These are phyloP conservation scores for Psilocybe subaeruginosa DNA, from an alignment of 768 basidiomycete species.

Conservation along the genomic window DNA sequence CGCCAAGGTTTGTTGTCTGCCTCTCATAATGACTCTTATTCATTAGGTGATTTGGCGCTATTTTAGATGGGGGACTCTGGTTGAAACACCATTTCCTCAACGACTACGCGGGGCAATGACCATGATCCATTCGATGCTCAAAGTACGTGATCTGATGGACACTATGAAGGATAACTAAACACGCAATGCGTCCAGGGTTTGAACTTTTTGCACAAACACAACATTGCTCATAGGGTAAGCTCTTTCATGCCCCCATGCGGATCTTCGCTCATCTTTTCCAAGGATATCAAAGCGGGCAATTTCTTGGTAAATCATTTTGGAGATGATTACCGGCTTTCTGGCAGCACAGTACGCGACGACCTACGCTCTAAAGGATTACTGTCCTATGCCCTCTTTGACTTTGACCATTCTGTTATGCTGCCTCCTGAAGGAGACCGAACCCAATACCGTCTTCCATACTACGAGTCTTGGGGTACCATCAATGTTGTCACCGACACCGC, in stretches of 20 bases:
- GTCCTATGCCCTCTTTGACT: conserved; percentile 24
- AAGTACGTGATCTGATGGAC: conserved; percentile 1
- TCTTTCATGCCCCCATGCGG: background rate
- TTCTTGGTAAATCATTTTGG: conserved; percentile 21
- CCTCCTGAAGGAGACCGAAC: conserved; percentile 7
- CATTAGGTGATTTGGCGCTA: background rate
- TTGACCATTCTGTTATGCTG: conserved; percentile 21
- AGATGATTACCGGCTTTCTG: background rate
- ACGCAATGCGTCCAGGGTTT: conserved; percentile 11
- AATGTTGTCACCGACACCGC: conserved; percentile 6
- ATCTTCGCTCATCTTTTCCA: background rate
- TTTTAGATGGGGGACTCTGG: conserved; percentile 16
- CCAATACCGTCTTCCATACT: conserved; percentile 15
- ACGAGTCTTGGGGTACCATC: conserved; percentile 1
- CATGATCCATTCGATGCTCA: conserved; percentile 18
- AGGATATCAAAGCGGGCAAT: conserved; percentile 17
- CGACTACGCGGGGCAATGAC: conserved; percentile 9
- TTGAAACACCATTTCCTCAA: background rate
- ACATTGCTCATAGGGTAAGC: conserved; percentile 22
- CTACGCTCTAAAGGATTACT: conserved; percentile 15
- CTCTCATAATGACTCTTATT: background rate
- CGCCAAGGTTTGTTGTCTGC: conserved; percentile 23
- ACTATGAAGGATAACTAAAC: too few species aligned
- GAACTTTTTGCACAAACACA: conserved; percentile 21
- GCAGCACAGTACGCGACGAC: background rate